phyloP scores from a whole-genome alignment of 495 filamentous ascomycete species.

The Rostrohypoxylon terebratum region DNA sequence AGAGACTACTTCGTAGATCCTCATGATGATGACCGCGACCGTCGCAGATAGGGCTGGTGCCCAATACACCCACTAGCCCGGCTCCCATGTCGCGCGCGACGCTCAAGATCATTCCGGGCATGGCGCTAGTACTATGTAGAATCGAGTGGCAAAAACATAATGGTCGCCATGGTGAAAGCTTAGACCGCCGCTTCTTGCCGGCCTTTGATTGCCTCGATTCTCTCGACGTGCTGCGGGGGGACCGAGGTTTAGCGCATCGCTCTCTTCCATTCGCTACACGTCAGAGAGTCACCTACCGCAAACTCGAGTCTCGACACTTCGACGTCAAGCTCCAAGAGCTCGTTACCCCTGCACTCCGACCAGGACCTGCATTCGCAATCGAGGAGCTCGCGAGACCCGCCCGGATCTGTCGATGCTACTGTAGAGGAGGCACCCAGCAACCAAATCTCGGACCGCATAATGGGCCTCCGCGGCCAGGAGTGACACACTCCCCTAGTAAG shows the following conservation, averaged over 20 bases:
- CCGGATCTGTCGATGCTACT: constrained; percentile 44
- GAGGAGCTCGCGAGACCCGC: constrained; percentile 48
- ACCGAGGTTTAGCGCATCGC: constrained; percentile 8
- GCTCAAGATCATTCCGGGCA: constrained; percentile 71
- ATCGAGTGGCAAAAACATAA: constrained; percentile 72
- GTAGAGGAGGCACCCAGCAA: constrained; percentile 30
- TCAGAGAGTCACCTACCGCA: constrained; percentile 45
- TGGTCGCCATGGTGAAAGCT: constrained; percentile 72
- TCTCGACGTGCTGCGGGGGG: constrained; percentile 47
- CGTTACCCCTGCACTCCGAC: constrained; percentile 32
- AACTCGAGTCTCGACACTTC: constrained; percentile 43
- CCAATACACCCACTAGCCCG: constrained; percentile 64
- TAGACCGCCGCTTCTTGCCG: constrained; percentile 63
- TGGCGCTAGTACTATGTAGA: constrained; percentile 73
- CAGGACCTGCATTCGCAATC: constrained; percentile 42
- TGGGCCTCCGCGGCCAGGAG: neutral
- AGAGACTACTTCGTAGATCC: constrained; percentile 37
- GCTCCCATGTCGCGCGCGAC: constrained; percentile 63
- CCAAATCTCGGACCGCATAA: constrained; percentile 9
- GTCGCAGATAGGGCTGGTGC: constrained; percentile 60
- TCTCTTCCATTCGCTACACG: constrained; percentile 25
- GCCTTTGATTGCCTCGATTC: constrained; percentile 55
- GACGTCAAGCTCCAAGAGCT: constrained; percentile 32
- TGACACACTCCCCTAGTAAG: constrained; percentile 29
- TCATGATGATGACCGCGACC: constrained; percentile 52